Base-by-base conservation (phyloP, 2,329 filamentous ascomycete species). In the Fusarium subglutinans region DNA sequence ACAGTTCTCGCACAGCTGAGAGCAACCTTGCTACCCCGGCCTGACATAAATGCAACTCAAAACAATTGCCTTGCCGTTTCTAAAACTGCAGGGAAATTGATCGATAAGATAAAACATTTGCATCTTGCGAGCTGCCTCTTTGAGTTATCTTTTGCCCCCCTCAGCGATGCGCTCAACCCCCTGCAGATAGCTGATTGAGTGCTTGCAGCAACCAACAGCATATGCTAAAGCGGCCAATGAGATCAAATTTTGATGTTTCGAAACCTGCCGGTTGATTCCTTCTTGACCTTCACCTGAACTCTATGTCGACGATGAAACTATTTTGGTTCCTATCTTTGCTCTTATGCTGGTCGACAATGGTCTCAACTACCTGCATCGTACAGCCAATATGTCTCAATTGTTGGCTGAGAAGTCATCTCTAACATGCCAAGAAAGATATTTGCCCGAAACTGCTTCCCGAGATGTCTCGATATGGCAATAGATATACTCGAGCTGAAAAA, bases 151-250 rank as follows among this genome's bases (percentile, higher is more conserved):
- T 26, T 56, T 55, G 63, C 35, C 20, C 44, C 41, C 22, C 41
- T 44, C 9, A 17, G 45, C 10, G 28, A 13, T 55, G 37, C 26
- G 26, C 62, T 62, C 55, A 28, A 60, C 17, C 62, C 68, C 68
- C 61, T 70, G 68, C 79, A 59, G 18, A 37, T 20, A 72, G 45
- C 61, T 50, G 40, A 62, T 28, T 30, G 47, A 53, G 82, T 14
- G 78, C 68, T 45, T 50, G 38, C 58, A 65, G 26, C 57, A 62
- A 74, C 71, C 69, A 72, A 55, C 81, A 74, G 51, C 74, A 70
- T 18, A 54, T 66, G 57, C 87, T 70, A 83, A 83, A 86, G 22
- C 86, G 82, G 26, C 84, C 79, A 76, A 73, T 73, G 28, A 13
- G 8, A 26, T 45, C 33, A 22, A 6, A 2, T 3, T 14, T 9